A percentile compares a stretch with the other conserved stretches of the same genome.
Evolutionary conservation across 2,329 filamentous ascomycete genomes (phyloP).

Genomic region (Fusarium continuum): DNA sequence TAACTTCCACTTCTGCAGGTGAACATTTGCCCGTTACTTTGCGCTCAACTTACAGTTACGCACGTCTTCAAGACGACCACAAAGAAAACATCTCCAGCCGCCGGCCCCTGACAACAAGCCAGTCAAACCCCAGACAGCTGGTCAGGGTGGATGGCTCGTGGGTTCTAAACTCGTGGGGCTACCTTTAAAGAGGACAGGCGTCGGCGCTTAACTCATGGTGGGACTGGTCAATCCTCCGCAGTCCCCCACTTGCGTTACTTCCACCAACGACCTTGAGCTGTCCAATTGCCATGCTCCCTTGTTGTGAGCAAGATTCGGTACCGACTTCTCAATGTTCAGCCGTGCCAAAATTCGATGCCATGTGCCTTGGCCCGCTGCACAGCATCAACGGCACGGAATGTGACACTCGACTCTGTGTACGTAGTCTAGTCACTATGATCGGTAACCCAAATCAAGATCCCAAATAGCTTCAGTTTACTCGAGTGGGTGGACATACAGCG

Average conservation of each 20-base stretch:
- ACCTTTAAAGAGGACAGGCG: constrained; percentile 61
- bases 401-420: constrained; percentile 32
- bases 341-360: constrained; percentile 27
- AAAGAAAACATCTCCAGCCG: constrained; percentile 32
- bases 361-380: constrained; percentile 29
- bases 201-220: constrained; percentile 64
- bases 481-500: constrained; percentile 5
- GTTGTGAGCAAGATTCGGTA: constrained; percentile 6
- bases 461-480: constrained; percentile 19
- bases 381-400: constrained; percentile 38
- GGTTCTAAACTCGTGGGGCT: constrained; percentile 51
- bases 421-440: constrained; percentile 30
- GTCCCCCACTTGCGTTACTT: constrained; percentile 48
- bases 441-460: constrained; percentile 15
- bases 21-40: constrained; percentile 26
- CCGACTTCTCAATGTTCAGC: constrained; percentile 10
- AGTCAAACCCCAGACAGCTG: constrained; percentile 31
- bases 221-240: constrained; percentile 40
- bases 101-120: constrained; percentile 23
- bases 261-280: constrained; percentile 51
- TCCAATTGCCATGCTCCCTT: constrained; percentile 18
- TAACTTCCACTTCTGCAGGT: constrained; percentile 9
- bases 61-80: constrained; percentile 20
- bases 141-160: constrained; percentile 40
- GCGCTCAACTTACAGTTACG: constrained; percentile 18